Evolutionary conservation across 148 eudicot species (phyloP).

Genomic region (Persicaria maculosa): DNA sequence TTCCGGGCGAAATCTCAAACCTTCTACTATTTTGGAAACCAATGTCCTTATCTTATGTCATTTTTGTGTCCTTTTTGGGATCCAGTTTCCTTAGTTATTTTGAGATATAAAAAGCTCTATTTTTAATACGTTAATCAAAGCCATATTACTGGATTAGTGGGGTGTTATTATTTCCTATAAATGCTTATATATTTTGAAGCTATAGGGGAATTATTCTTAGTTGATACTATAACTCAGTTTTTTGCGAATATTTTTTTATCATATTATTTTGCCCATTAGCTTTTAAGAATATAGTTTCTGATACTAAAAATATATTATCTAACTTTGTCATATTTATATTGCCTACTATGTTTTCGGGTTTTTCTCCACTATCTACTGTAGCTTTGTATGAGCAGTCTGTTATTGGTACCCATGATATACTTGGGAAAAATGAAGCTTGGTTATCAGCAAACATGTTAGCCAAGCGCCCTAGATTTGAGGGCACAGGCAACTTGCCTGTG

Average conservation of each 20-base stretch:
- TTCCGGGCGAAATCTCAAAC: neutral
- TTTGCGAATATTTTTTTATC: neutral
- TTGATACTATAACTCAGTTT: neutral
- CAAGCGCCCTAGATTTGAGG: conserved; percentile 96
- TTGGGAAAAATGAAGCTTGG: conserved; percentile 96
- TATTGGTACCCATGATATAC: conserved; percentile 62
- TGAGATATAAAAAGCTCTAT: neutral
- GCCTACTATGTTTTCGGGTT: conserved; percentile 21
- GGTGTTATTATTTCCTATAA: neutral
- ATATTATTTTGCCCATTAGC: neutral
- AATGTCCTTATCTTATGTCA: neutral
- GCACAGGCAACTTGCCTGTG: conserved; percentile 69
- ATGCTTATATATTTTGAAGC: conserved; percentile 1
- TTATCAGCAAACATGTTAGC: conserved; percentile 65
- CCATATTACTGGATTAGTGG: neutral
- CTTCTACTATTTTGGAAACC: neutral
- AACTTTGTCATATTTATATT: conserved; percentile 3
- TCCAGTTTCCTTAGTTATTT: neutral
- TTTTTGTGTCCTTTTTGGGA: neutral
- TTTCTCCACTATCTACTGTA: conserved; percentile 63
- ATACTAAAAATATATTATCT: conserved; percentile 9
- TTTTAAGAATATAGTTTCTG: neutral
- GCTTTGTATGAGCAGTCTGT: conserved; percentile 77
- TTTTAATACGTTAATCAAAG: neutral
- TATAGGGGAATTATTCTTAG: neutral